Base-by-base conservation (phyloP, 305 asterid genomes). In the Fraxinus greggii region DNA sequence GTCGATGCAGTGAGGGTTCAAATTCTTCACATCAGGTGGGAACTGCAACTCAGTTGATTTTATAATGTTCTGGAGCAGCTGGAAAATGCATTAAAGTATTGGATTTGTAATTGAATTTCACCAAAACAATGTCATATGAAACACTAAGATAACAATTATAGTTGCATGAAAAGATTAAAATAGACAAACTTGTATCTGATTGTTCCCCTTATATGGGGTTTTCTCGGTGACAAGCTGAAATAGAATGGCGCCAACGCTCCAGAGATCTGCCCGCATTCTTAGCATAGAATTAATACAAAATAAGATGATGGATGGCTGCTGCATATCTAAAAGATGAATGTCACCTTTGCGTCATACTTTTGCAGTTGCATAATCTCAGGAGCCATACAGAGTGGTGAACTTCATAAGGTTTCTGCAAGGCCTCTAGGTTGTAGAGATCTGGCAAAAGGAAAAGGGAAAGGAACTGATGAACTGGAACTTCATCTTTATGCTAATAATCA, bases 321-420 rank as follows among this genome's bases (percentile, higher is more conserved):
- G 70, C 76, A 76, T 70, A 65, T 40, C 56, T 67, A 35, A 80
- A 35, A 74, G 78, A 61, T 77, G 40, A 77, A 85, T 76, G 83
- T 89, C 90, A 93, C 99, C 97, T 96, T 96, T 65, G 98, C 98
- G 77, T 96, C 99, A 84, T 96, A 94, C 87, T 94, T 94, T 85
- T 90, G 94, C 80, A 81, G 88, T 88, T 89, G 98, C 99, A 96
- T 94, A 85, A 96, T 92, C 88, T 96, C 98, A 59, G 99, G 99
- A 89, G 99, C 99, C 99, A 93, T 96, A 90, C 93, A 96, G 36
- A 96, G 87, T 29, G 98, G 99, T 32, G 99, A 94, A 88, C 99
- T 98, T 79, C 99, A 96, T 42, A 96, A 63, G 84, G 99, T 96
- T 84, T 93, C 98, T 32, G 97, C 98, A 86, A 93, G 98, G 72